Base-by-base conservation (phyloP, 1,139 yeast genomes). In the Petasospora fabianii region DNA sequence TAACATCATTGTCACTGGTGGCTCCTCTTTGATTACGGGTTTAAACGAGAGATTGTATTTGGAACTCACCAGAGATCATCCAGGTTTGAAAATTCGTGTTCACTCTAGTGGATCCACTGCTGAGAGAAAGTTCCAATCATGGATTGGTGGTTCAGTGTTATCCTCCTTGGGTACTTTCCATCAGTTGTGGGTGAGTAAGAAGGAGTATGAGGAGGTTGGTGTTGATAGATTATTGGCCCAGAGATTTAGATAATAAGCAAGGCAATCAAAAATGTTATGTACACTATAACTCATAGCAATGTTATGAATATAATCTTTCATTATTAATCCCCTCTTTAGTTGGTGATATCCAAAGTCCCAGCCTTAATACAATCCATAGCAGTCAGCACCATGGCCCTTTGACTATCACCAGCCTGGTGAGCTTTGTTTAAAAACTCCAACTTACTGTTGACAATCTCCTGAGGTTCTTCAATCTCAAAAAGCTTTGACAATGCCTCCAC, bases 131-230 rank as follows among this genome's bases (percentile, higher is more conserved):
- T 85, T 78, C 58, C 88, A 94, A 48, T 73, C 94, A 7, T 92
- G 98, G 97, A 77, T 92, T 40, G 99, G 99, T 31, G 97, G 97
- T 7, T 82, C 95, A 50, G 94, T 92, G 29, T 69, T 92, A 43
- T 83, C 96, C 4, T 84, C 96, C 40, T 71, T 92, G 55, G 98
- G 98, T 20, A 88, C 97, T 2, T 92, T 92, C 70, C 98, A 92
- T 61, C 98, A 92, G 63, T 69, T 85, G 66, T 92, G 98, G 97
- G 96, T 92, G 4, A 85, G 94, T 32, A 84, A 81, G 59, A 79
- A 78, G 52, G 98, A 92, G 62, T 87, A 84, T 55, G 87, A 87
- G 47, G 98, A 92, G 59, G 92, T 83, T 20, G 98, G 98, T 9
- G 77, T 82, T 9, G 94, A 85, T 41, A 78, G 88, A 59, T 72